Evolutionary conservation across 1,284 basidiomycete genomes (phyloP).

Genomic region (Apiotrichum mycotoxinovorans): DNA sequence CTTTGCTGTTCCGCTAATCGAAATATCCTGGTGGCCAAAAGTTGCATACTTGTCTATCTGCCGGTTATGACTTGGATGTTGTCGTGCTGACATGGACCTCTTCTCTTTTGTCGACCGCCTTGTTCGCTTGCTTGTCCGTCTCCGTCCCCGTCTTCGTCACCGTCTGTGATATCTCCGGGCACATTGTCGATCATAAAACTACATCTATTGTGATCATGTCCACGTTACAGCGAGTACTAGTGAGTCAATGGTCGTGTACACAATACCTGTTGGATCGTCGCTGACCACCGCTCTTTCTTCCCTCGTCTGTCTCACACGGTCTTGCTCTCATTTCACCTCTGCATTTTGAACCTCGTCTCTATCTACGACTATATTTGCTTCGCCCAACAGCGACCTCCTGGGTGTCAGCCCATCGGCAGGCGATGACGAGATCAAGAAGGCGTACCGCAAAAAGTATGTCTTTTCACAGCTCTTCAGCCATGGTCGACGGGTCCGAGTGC

Average conservation of each 20-base stretch:
- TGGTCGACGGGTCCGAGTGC: not conserved
- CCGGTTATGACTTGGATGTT: not conserved
- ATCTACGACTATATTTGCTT: constrained; percentile 11
- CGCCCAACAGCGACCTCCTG: constrained; percentile 61
- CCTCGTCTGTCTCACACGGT: not conserved
- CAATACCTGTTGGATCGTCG: not conserved
- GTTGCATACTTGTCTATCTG: not conserved
- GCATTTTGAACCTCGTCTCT: constrained; percentile 1
- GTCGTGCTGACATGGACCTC: not conserved
- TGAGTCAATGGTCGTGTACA: constrained; percentile 20
- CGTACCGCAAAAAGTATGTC: constrained; percentile 85
- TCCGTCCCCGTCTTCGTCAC: too few species aligned
- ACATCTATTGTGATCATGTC: not conserved
- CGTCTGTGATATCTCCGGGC: not conserved
- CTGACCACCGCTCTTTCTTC: not conserved
- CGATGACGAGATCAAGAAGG: constrained; percentile 84
- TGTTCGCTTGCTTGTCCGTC: not conserved
- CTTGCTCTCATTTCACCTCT: not conserved
- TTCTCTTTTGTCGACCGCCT: not conserved
- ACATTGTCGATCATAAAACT: not conserved
- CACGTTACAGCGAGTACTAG: constrained; percentile 71
- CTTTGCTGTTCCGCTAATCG: not conserved
- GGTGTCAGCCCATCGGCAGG: constrained; percentile 72
- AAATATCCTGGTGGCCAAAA: not conserved
- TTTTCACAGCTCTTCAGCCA: too few species aligned